Evolutionary conservation across 2,329 filamentous ascomycete species (phyloP).

Genomic region (Xylaria sp.): DNA sequence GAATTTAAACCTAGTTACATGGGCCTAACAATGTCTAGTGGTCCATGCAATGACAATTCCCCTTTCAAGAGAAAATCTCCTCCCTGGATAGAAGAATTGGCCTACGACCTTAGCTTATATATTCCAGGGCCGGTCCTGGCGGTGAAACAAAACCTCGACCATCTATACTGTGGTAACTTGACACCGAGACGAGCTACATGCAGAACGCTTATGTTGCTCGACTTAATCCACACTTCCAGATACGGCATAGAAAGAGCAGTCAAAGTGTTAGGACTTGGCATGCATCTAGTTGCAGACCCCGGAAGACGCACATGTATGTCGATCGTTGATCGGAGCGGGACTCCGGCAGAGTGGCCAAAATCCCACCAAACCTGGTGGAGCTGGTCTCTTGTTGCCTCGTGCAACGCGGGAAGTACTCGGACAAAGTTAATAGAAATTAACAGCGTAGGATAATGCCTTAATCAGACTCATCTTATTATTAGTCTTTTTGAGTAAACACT

Average conservation of each 20-base stretch:
- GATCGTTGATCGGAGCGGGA: background rate
- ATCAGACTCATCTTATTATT: too few species aligned
- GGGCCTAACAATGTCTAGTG: background rate
- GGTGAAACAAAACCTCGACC: background rate
- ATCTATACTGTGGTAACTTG: background rate
- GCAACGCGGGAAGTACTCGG: too few species aligned
- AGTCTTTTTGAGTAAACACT: background rate
- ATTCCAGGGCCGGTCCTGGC: background rate
- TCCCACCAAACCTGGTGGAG: background rate
- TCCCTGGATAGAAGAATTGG: background rate
- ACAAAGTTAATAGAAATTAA: too few species aligned
- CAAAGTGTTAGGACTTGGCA: background rate
- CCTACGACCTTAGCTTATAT: background rate
- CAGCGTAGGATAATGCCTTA: too few species aligned
- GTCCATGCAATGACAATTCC: background rate
- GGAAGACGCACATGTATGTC: background rate
- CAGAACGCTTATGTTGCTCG: conserved; percentile 5
- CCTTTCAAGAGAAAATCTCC: background rate
- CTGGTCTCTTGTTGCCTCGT: background rate
- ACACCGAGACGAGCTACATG: background rate
- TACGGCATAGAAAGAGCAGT: background rate
- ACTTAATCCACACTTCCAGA: background rate
- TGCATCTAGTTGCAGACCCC: background rate
- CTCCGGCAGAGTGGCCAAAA: background rate
- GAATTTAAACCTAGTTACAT: background rate